Evolutionary conservation across 1,284 basidiomycete genomes (phyloP).

Genomic region (Tilletia setariae): DNA sequence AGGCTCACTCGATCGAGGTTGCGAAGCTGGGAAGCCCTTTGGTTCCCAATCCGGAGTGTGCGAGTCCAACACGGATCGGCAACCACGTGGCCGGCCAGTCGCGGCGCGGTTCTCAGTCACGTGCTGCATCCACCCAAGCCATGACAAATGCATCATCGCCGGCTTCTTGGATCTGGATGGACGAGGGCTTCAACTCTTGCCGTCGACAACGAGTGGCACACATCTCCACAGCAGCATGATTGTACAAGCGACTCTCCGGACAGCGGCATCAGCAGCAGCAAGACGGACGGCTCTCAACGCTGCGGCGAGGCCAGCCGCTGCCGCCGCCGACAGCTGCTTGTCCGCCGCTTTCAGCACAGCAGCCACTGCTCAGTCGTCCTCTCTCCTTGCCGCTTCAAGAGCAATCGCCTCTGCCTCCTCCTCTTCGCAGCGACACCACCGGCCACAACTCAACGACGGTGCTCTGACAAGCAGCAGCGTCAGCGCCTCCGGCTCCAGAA

Average conservation of each 20-base stretch:
- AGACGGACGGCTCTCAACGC: not conserved
- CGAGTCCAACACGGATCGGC: too few relatives aligned
- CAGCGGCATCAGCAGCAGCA: not conserved
- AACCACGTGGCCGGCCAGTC: too few relatives aligned
- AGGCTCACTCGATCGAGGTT: too few relatives aligned
- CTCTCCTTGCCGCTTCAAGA: not conserved
- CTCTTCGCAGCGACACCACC: not conserved
- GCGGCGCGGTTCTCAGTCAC: too few relatives aligned
- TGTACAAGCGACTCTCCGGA: not conserved
- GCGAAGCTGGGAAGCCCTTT: too few relatives aligned
- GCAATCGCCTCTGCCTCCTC: not conserved
- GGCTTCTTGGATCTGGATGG: too few relatives aligned
- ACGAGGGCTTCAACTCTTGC: too few relatives aligned
- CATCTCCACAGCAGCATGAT: not conserved
- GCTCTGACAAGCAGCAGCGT: not conserved
- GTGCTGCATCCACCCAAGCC: too few relatives aligned
- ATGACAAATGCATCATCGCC: too few relatives aligned
- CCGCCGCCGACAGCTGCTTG: not conserved
- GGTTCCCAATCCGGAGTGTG: too few relatives aligned
- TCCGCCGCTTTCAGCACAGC: too few relatives aligned
- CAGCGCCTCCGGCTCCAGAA: conserved; percentile 34
- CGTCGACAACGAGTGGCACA: too few relatives aligned
- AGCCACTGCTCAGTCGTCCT: not conserved
- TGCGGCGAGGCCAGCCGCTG: not conserved
- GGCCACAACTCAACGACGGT: not conserved